Conservation (phyloP, 495 filamentous ascomycete species). For the Hypoxylon subgilvum region DNA sequence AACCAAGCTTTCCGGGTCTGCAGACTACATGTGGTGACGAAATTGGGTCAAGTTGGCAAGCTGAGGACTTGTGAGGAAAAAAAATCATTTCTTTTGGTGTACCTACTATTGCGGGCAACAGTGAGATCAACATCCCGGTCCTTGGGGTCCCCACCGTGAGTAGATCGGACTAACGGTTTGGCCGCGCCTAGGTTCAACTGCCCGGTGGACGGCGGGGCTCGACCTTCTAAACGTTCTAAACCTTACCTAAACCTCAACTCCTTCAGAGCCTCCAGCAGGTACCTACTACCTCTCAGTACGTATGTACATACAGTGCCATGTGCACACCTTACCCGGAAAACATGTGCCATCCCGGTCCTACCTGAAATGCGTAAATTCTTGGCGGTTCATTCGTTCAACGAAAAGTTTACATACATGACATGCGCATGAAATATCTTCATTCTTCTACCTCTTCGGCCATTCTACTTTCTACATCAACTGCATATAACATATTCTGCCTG, state of each 20-base stretch:
- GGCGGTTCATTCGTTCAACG: neutral
- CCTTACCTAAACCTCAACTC: constrained; percentile 8
- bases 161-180: constrained; percentile 28
- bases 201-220: too few relatives aligned
- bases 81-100: constrained; percentile 33
- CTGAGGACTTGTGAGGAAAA: constrained; percentile 28
- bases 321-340: too few relatives aligned
- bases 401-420: neutral
- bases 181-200: constrained; percentile 1
- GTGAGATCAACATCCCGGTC: constrained; percentile 36
- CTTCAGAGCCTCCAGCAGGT: neutral
- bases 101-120: constrained; percentile 12
- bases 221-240: too few relatives aligned
- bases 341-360: too few relatives aligned
- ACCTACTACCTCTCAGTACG: neutral
- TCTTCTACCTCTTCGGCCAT: neutral
- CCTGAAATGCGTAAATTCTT: too few relatives aligned
- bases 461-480: neutral
- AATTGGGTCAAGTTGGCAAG: constrained; percentile 16
- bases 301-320: neutral
- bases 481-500: neutral
- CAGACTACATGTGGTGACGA: too few relatives aligned
- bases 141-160: constrained; percentile 18
- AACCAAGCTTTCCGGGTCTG: constrained; percentile 13
- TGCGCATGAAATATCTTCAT: neutral